These are phyloP conservation scores for Termitomyces heimii DNA, from an alignment of 768 basidiomycete species.

Conservation along the genomic window DNA sequence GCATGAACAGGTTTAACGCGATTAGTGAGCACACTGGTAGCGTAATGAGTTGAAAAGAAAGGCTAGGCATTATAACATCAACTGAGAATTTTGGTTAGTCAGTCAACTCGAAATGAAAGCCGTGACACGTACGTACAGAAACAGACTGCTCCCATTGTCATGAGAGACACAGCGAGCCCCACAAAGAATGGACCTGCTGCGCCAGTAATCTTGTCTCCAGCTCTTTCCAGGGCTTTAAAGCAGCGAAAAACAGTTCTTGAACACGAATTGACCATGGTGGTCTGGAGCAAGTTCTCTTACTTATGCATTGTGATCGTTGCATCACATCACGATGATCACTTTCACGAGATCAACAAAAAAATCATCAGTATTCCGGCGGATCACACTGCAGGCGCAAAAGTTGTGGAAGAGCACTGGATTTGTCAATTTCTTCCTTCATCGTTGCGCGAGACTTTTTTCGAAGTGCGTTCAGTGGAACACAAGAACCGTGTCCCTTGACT, in stretches of 20 bases:
- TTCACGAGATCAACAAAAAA: background rate
- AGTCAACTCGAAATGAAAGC: background rate
- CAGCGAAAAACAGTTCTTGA: background rate
- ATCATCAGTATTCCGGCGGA: background rate
- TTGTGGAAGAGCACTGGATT: background rate
- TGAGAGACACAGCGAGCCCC: slow-evolving; percentile 68
- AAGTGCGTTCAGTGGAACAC: background rate
- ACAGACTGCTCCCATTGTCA: slow-evolving; percentile 59
- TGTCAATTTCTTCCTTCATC: background rate
- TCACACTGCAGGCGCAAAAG: too few species aligned
- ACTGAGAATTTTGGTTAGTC: slow-evolving; percentile 38
- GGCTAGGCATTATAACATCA: slow-evolving; percentile 65
- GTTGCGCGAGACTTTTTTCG: background rate
- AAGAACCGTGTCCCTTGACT: background rate
- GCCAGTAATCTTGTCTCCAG: slow-evolving; percentile 77
- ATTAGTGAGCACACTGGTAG: slow-evolving; percentile 71
- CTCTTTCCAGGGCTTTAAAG: slow-evolving; percentile 38
- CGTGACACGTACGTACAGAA: slow-evolving; percentile 61
- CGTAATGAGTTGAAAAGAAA: slow-evolving; percentile 53
- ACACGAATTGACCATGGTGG: background rate
- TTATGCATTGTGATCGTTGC: background rate
- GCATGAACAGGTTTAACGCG: slow-evolving; percentile 66
- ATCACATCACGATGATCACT: background rate
- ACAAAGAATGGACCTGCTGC: slow-evolving; percentile 92
- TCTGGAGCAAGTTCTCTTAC: background rate